Base-by-base conservation (phyloP, 2,329 filamentous ascomycete genomes). In the Tolypocladium tundrense region DNA sequence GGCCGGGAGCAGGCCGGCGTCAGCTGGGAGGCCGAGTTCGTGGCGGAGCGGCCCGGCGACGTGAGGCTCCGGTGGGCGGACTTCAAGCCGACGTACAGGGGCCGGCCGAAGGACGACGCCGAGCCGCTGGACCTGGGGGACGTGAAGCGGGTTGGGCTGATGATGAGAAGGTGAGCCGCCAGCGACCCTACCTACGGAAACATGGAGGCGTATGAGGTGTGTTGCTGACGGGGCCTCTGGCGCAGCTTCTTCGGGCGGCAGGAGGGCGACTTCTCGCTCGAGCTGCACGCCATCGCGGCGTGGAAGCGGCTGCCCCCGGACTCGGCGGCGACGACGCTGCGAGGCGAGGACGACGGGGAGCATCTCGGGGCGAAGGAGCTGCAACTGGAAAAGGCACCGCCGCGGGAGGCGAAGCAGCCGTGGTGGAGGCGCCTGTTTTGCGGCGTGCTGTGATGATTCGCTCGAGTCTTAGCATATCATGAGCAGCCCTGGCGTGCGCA, bases 21-120 rank as follows among this genome's bases (percentile, higher is more conserved):
- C 5, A 88, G 82, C 53, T 94, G 87, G 81, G 89, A 95, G 71
- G 86, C 80, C 61, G 84, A 88, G 64, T 91, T 93, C 59, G 62
- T 69, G 19, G 67, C 72, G 13, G 64, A 55, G 3, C 51, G 65
- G 31, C 62, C 64, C 58, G 66, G 63, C 16, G 68, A 71, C 39
- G 62, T 91, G 2, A 80, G 80, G 61, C 73, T 91, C 27, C 77
- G 77, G 1, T 93, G 88, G 85, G 69, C 70, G 14, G 78, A 80
- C 31, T 83, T 95, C 61, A 83, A 82, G 67, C 75, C 89, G 1
- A 93, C 87, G 1, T 94, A 91, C 70, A 78, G 90, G 4, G 90
- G 90, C 0, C 82, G 79, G 65, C 78, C 85, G 60, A 79, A 82
- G 67, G 72, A 79, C 21, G 84, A 88, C 71, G 82, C 82, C 0